Base-by-base conservation (phyloP, 164 flowering plant genomes). In the Dillenia suffruticosa region DNA sequence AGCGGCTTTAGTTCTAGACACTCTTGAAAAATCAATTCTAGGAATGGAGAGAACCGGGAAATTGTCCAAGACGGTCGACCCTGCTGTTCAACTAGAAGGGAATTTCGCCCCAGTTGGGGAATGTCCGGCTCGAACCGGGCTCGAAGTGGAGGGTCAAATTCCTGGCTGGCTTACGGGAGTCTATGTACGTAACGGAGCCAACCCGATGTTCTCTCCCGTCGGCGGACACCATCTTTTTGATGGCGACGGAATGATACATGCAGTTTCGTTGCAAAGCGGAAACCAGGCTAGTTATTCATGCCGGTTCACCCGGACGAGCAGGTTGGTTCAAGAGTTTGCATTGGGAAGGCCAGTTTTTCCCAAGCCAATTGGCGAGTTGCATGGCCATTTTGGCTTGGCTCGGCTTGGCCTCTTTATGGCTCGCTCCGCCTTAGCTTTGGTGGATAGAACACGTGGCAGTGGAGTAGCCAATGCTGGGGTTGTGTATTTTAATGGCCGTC, bases 391-490 rank as follows among this genome's bases (percentile, higher is more conserved):
- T n/a, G 86, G 83, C 0, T 55, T 79, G 10, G 79, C 78, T 6
- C 68, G 83, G 44, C 67, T 79, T 0, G 56, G 46, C n/a, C 68
- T 82, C 5, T 79, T 77, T 59, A 62, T 64, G 49, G 80, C 86
- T 14, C 70, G 83, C 7, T 72, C 67, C 9, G 56, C 62, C 9
- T 54, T 52, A 1, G 86, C 83, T 6, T 9, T 79, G 10, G 55
- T 76, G 19, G 77, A 82, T 53, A 22, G 50, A 3, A 12, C 65
- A n/a, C 57, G 17, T 2, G 83, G 87, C 46, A 66, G 48, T 3
- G 87, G 87, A 1, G 76, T 80, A 17, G 87, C 87, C 0, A 82
- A 82, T 44, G 84, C 83, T 0, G 84, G 87, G 9, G 72, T 82
- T 0, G 74, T 76, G 13, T 80, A 70, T 54, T 82, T 78, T 65